phyloP scores from a whole-genome alignment of 768 basidiomycete genomes.

The Obba rivulosa region DNA sequence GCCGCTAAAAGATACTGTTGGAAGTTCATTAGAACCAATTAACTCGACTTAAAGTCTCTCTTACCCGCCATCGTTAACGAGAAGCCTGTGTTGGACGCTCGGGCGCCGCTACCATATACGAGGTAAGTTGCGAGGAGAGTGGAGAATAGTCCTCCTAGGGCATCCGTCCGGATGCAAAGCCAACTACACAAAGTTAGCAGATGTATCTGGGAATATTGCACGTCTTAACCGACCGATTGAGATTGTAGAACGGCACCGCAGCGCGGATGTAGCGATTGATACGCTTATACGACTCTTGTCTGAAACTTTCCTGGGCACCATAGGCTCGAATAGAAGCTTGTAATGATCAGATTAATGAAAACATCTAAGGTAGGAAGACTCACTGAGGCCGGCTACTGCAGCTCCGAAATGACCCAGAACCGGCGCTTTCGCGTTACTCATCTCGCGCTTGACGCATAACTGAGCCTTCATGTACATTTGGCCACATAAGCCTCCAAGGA shows the following conservation, averaged over 20 bases:
- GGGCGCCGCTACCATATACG: constrained; percentile 38
- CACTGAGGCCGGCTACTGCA: constrained; percentile 43
- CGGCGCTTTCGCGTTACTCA: constrained; percentile 45
- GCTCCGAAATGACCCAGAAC: constrained; percentile 48
- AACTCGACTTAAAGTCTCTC: neutral
- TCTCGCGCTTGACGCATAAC: constrained; percentile 50
- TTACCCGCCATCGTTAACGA: constrained; percentile 37
- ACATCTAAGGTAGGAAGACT: constrained; percentile 2
- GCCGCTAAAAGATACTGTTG: constrained; percentile 45
- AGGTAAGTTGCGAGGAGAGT: constrained; percentile 46
- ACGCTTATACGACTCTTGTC: constrained; percentile 34
- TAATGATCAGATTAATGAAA: neutral
- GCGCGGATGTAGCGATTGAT: constrained; percentile 44
- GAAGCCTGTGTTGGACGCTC: constrained; percentile 35
- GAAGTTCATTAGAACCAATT: neutral
- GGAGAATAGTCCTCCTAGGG: constrained; percentile 46
- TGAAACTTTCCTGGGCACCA: constrained; percentile 42
- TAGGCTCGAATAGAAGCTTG: constrained; percentile 50
- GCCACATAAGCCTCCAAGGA: constrained; percentile 38
- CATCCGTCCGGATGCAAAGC: constrained; percentile 51
- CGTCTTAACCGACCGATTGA: constrained; percentile 41
- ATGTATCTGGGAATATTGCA: neutral
- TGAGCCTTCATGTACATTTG: constrained; percentile 52
- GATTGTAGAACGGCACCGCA: constrained; percentile 39
- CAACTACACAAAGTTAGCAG: constrained; percentile 26